Evolutionary conservation across 129 eudicot genomes (phyloP).

Genomic region (Escallonia rubra): DNA sequence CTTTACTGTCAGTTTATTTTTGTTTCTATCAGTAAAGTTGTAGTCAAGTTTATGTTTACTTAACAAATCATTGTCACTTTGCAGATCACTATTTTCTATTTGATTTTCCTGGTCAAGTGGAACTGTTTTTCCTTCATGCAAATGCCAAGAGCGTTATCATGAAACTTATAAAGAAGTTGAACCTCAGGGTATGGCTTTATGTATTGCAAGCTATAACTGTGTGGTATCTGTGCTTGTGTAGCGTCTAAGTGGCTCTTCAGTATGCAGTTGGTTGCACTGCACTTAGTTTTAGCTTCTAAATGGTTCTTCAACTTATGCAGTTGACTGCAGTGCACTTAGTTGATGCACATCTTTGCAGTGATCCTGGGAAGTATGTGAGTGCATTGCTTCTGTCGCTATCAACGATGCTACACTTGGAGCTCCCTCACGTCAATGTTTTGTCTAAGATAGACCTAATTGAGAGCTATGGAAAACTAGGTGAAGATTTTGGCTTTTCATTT

Average conservation of each 20-base stretch:
- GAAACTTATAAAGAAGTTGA: constrained; percentile 68
- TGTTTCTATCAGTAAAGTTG: not conserved
- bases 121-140: constrained; percentile 84
- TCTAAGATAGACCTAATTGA: constrained; percentile 91
- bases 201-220: not conserved
- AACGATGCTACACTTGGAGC: constrained; percentile 85
- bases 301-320: constrained; percentile 33
- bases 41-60: not conserved
- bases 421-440: constrained; percentile 70
- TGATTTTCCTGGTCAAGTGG: constrained; percentile 97
- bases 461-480: constrained; percentile 85
- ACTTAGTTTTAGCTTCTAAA: not conserved
- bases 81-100: constrained; percentile 95
- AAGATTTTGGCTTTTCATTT: constrained; percentile 6
- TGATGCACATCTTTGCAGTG: constrained; percentile 93
- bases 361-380: constrained; percentile 87
- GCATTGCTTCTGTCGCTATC: constrained; percentile 87
- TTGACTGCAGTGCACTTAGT: constrained; percentile 81
- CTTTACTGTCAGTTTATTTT: not conserved
- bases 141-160: constrained; percentile 76
- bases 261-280: too few species aligned
- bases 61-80: not conserved
- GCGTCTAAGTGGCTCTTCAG: not conserved
- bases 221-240: not conserved
- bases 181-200: constrained; percentile 55